Evolutionary conservation across 2,329 filamentous ascomycete genomes (phyloP).

Genomic region (Fusarium drepaniforme): DNA sequence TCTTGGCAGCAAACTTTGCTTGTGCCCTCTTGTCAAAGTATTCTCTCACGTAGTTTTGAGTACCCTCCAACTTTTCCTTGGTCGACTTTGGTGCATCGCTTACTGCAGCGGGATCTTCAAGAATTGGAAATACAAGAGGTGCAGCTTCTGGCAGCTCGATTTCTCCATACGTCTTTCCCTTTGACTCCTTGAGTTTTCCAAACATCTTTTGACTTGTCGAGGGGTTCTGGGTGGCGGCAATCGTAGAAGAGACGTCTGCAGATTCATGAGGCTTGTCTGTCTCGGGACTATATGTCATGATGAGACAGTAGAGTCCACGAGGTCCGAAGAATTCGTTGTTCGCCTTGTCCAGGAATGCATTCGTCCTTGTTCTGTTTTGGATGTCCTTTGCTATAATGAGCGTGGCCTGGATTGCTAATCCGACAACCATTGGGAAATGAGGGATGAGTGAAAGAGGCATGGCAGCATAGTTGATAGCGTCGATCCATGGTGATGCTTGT

Average conservation of each 20-base stretch:
- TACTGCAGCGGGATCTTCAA: background rate
- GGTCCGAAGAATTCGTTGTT: slow-evolving; percentile 28
- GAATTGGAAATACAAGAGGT: slow-evolving; percentile 10
- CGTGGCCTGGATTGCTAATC: slow-evolving; percentile 20
- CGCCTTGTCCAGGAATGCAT: slow-evolving; percentile 29
- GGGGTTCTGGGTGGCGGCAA: slow-evolving; percentile 5
- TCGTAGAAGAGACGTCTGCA: background rate
- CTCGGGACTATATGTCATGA: slow-evolving; percentile 26
- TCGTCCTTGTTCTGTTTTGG: slow-evolving; percentile 18
- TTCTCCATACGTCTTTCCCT: slow-evolving; percentile 6
- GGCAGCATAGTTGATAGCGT: slow-evolving; percentile 24
- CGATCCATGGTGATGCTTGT: slow-evolving; percentile 29
- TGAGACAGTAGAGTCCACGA: slow-evolving; percentile 26
- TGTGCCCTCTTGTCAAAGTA: slow-evolving; percentile 20
- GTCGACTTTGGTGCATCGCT: background rate
- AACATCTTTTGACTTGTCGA: slow-evolving; percentile 1
- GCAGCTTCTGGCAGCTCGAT: slow-evolving; percentile 13
- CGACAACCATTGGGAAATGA: slow-evolving; percentile 26
- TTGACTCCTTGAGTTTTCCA: slow-evolving; percentile 3
- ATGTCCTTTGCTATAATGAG: slow-evolving; percentile 16
- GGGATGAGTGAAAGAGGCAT: slow-evolving; percentile 11
- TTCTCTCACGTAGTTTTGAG: slow-evolving; percentile 8
- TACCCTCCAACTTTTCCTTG: slow-evolving; percentile 4
- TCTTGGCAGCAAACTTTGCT: slow-evolving; percentile 11
- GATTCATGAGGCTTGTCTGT: background rate